These are phyloP conservation scores for Magnaporthiopsis incrustans DNA, from an alignment of 2,329 filamentous ascomycete genomes.

Conservation along the genomic window DNA sequence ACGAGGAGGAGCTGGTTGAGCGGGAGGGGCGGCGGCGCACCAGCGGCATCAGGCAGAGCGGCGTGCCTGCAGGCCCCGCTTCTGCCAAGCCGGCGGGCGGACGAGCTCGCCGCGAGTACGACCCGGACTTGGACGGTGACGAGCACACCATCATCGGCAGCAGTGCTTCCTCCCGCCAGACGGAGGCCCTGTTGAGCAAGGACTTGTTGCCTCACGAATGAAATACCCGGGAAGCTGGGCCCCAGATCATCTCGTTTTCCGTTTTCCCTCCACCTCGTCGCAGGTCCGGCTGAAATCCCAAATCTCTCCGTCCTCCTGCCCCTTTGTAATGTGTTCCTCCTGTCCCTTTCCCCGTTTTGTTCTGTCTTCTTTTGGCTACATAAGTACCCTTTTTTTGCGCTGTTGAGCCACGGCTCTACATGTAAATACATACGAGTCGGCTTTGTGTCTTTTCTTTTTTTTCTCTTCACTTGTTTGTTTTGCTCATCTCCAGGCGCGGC, in stretches of 20 bases:
- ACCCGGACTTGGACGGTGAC: slow-evolving; percentile 36
- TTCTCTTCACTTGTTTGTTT: neutral
- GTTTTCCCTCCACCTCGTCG: neutral
- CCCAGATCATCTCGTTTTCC: neutral
- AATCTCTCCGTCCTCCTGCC: neutral
- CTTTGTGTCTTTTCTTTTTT: neutral
- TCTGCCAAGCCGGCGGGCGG: slow-evolving; percentile 11
- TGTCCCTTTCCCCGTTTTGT: neutral
- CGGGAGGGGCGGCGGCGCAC: slow-evolving; percentile 2
- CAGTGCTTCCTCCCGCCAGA: slow-evolving; percentile 18
- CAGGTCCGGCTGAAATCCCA: neutral
- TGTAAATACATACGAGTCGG: neutral
- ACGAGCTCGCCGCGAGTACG: slow-evolving; percentile 26
- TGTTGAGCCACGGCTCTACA: neutral
- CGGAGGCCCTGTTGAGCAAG: slow-evolving; percentile 20
- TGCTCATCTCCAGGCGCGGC: too few species aligned
- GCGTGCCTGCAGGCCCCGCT: neutral
- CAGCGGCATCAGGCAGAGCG: neutral
- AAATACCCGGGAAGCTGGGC: neutral
- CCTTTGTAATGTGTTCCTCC: neutral
- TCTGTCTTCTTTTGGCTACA: neutral
- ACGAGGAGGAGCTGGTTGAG: slow-evolving; percentile 10
- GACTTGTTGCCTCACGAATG: slow-evolving; percentile 25
- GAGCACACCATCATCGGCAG: slow-evolving; percentile 32
- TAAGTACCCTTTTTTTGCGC: neutral